Conservation (phyloP, 257 asterid genomes). For the Echium plantagineum region DNA sequence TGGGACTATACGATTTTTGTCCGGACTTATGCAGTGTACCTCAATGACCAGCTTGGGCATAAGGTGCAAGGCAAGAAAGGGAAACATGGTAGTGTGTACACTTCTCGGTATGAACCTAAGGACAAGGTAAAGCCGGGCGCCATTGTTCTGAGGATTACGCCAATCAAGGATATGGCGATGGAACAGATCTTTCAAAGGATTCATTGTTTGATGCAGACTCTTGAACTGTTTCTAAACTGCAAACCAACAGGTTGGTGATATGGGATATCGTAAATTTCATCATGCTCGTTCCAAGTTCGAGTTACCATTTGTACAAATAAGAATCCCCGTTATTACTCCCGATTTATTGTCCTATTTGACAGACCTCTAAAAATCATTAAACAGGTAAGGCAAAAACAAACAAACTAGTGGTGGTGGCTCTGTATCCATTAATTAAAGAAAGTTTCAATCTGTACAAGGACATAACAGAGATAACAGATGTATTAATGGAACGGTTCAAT, state of each 20-base stretch:
- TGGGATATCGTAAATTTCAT: no score
- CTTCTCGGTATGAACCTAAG: constrained; percentile 21
- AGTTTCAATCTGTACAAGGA: constrained; percentile 66
- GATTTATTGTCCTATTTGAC: not conserved
- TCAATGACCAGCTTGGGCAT: constrained; percentile 81
- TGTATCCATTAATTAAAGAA: constrained; percentile 62
- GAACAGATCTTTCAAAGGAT: constrained; percentile 47
- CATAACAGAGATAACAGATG: constrained; percentile 53
- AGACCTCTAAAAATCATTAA: not conserved
- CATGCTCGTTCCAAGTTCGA: no score
- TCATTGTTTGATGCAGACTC: constrained; percentile 71
- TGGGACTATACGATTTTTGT: constrained; percentile 94
- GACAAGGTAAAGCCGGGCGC: constrained; percentile 17
- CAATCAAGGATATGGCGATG: constrained; percentile 47
- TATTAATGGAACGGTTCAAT: constrained; percentile 71
- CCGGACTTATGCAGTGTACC: constrained; percentile 57
- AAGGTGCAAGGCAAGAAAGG: constrained; percentile 65
- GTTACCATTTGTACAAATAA: no score
- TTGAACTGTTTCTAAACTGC: constrained; percentile 67
- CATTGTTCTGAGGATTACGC: constrained; percentile 24
- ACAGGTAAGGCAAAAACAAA: constrained; percentile 71
- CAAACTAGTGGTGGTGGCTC: constrained; percentile 58
- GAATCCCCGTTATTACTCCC: not conserved
- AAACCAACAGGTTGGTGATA: constrained; percentile 57
- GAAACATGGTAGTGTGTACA: constrained; percentile 28